These are phyloP conservation scores for Triglochin maritima DNA, from an alignment of 106 monocot genomes.

Conservation along the genomic window DNA sequence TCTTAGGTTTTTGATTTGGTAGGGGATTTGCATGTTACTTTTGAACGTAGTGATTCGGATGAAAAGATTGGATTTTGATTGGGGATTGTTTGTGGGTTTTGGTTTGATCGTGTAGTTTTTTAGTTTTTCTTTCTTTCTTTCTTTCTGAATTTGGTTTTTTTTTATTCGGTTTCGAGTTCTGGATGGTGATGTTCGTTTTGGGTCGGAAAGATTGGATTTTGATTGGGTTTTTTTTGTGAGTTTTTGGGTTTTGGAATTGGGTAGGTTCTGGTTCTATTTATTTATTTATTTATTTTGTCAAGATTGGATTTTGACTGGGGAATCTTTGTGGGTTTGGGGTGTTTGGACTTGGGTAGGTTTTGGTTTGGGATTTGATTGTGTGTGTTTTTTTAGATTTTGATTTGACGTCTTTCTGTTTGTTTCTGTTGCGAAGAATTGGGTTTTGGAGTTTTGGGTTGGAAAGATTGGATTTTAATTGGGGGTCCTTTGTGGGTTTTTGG, in stretches of 20 bases:
- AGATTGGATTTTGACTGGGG: not conserved
- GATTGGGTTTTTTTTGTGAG: not conserved
- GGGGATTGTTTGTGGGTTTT: not conserved
- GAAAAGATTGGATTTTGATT: not conserved
- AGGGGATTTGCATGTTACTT: not conserved
- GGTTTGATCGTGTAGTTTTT: no score
- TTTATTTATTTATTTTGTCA: not conserved
- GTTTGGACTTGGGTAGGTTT: not conserved
- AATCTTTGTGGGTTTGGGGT: not conserved
- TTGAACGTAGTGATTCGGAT: slow-evolving; percentile 17
- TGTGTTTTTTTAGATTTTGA: no score
- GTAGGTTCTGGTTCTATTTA: not conserved
- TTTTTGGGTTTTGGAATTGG: not conserved
- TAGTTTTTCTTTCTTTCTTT: no score
- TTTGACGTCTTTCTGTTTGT: no score
- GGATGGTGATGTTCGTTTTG: no score
- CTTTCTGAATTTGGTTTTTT: no score
- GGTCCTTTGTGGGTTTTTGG: not conserved
- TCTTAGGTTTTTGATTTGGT: no score
- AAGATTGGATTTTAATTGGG: not conserved
- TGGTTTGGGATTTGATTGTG: no score
- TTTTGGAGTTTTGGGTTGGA: no score
- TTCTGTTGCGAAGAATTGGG: no score
- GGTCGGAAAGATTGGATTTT: not conserved
- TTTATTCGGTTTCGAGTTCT: no score